Evolutionary conservation across 257 asterid genomes (phyloP), one percentile per base, ranked within the genome.

Genomic region (Datura wrightii): DNA sequence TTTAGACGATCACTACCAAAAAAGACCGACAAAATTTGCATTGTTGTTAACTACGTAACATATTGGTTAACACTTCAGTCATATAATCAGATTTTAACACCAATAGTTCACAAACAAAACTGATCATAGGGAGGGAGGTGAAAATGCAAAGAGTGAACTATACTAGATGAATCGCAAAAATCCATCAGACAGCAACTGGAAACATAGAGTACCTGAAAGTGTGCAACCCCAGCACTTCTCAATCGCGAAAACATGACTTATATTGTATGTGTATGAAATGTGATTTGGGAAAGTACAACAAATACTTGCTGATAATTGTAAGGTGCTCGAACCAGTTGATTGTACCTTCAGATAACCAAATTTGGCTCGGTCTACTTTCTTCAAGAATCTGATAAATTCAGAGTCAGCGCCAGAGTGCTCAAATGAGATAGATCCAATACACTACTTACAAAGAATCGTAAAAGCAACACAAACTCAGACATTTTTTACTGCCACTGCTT

Each of bases 361-460:
- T 76, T 50, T 48, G 71, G 46, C 24, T 56, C 0, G 7, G 71
- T 60, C 41, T 19, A 63, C 84, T 60, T 58, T 41, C 41, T 81
- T 41, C 58, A 42, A 10, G 58, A 81, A 65, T 62, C 53, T 69
- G 36, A n/a, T 15, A 4, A 59, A 59, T 81, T 44, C 5, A 19
- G 74, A 60, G 70, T 81, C 39, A 24, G 53, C 84, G 46, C 59
- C 67, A 44, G 39, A 13, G 53, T 59, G 84, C 74, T 80, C 84
- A 39, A 80, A 63, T 58, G 84, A 60, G 84, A 42, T 60, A 0
- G 19, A 44, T 58, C 56, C 9, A 81, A 60, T 48, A 80, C 41
- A 48, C 5, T 58, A 6, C 67, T 55, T 36, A 18, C 18, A 24
- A 67, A 63, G 79, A 83, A 83, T 79, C 34, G 18, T 1, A 70